Evolutionary conservation across 768 basidiomycete species (phyloP), one percentile per base, ranked within the genome.

Genomic region (Lactarius quietus): DNA sequence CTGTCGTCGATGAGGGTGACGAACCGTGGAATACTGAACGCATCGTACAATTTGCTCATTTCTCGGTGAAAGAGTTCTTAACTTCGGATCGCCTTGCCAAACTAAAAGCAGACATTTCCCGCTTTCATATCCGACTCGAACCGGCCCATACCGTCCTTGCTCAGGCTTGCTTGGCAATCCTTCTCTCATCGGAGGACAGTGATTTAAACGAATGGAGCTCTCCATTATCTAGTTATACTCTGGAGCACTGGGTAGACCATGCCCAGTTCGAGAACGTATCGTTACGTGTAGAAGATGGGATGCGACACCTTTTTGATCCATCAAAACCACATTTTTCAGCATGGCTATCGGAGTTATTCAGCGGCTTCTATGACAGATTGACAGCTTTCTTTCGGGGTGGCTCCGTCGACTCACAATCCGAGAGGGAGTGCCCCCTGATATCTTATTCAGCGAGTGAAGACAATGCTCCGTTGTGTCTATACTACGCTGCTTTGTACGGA

Each of bases 11-110:
- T 17, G 48, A 3, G 14, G 14, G n/a, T 48, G 45, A 48, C 23
- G 9, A 48, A 10, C 4, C 18, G n/a, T 3, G 10, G 12, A 5
- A 4, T 12, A n/a, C n/a, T n/a, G n/a, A n/a, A n/a, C 23, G 45
- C 5, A 14, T 59, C 38, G 43, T 45, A 15, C 59, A 45, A 60
- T 60, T 43, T 4, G 41, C 39, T 28, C 48, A 51, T 33, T 51
- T 60, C 41, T 39, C 59, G 4, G 41, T 57, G 23, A 33, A 57
- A 12, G 56, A 57, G 23, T 57, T 57, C 56, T 57, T 57, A 23
- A 57, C 56, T 26, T 57, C 56, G 3, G 14, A 57, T 28, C 56
- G 56, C 14, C 36, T 57, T 38, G 26, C 23, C 20, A 26, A 33
- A 12, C 12, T 38, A 2, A 35, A 36, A 38, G 14, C 56, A 26